Conservation (phyloP, 306 rosid species). For the Medicago truncatula region DNA sequence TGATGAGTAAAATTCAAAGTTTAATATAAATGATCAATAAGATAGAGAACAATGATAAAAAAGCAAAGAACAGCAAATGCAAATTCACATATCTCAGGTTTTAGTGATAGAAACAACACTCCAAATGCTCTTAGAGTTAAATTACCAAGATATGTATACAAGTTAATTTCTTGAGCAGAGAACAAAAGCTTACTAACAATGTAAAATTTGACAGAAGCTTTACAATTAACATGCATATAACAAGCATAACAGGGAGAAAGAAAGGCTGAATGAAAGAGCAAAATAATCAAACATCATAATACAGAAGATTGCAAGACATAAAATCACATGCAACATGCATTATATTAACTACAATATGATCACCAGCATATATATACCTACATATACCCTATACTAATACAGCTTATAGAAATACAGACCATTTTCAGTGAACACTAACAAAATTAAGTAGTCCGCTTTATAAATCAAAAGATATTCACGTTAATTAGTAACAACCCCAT, state of each 20-base stretch:
- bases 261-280: not conserved
- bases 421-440: constrained; percentile 6
- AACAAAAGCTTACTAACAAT: constrained; percentile 12
- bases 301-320: constrained; percentile 33
- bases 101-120: constrained; percentile 19
- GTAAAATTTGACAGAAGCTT: constrained; percentile 9
- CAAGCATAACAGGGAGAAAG: constrained; percentile 23
- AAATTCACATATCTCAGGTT: constrained; percentile 10
- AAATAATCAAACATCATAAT: not conserved
- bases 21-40: not conserved
- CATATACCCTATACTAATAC: not conserved
- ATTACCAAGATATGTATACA: constrained; percentile 2
- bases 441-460: constrained; percentile 10
- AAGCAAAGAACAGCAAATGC: not conserved
- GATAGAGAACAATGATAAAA: constrained; percentile 26
- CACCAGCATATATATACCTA: constrained; percentile 19
- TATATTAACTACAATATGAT: not conserved
- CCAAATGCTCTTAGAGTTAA: constrained; percentile 14
- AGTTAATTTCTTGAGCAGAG: not conserved
- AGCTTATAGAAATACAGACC: constrained; percentile 5
- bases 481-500: constrained; percentile 10
- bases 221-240: not conserved
- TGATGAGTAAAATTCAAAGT: constrained; percentile 2
- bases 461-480: constrained; percentile 11
- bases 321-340: constrained; percentile 14